Evolutionary conservation across 192 early-diverging fungal genomes (phyloP), one percentile per base, ranked within the genome.

Genomic region (Mortierella claussenii): DNA sequence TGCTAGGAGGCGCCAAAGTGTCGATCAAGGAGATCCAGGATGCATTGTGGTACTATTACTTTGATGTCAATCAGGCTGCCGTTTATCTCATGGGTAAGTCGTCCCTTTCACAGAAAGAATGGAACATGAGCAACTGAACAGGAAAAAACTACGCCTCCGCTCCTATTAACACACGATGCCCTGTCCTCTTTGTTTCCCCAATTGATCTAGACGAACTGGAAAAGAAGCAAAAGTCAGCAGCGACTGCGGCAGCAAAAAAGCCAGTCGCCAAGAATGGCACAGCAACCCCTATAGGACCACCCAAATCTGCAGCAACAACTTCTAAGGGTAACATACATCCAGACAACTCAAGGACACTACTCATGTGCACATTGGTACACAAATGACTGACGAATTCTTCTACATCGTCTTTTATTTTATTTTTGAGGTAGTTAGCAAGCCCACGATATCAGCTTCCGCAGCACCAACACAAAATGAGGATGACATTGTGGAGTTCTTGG

Each of bases 41-140:
- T 49, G 80, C 90, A 24, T 79, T 96, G 52, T 89, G 89, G 86
- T 81, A 91, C 64, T 87, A 89, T 55, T 92, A 90, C 65, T 92
- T 91, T 76, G 89, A 96, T 63, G 74, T 79, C 17, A 82, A 86
- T 33, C 70, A 89, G 36, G 84, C 93, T 1, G 79, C 92, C 26
- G 85, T 87, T 31, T 89, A 83, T 71, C 79, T 93, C 20, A 79
- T 86, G 21, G 91, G 93, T 94, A 88, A 79, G 87, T 65, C 15
- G 43, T 23, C 36, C 12, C 18, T 55, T 50, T 45, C 30, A 42
- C 15, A 45, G 67, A 78, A 66, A 65, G 79, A 43, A 79, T 59
- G 32, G 55, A 69, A 55, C 79, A 81, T 34, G 46, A 79, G n/a
- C n/a, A n/a, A n/a, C n/a, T n/a, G n/a, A n/a, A n/a, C n/a, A 48